Percentiles rank a stretch among this genome's conserved stretches.
These are phyloP conservation scores for Sedum album DNA, from an alignment of 164 flowering plant genomes.

Conservation along the genomic window DNA sequence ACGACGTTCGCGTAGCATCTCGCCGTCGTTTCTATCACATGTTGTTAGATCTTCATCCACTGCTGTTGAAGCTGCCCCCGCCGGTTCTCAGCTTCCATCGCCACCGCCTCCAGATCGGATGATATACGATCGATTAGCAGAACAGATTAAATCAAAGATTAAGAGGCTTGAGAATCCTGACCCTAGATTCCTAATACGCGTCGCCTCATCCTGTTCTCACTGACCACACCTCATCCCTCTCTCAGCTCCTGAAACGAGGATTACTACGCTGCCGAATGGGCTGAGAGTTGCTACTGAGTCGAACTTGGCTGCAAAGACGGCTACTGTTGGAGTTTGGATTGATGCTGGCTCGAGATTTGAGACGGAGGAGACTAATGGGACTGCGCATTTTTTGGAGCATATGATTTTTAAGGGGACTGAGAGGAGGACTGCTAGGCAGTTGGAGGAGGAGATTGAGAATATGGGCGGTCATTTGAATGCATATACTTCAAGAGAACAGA, in stretches of 20 bases:
- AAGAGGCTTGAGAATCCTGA: too few species aligned
- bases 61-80: slow-evolving; percentile 10
- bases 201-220: slow-evolving; percentile 42
- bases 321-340: slow-evolving; percentile 81
- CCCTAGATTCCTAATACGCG: slow-evolving; percentile 39
- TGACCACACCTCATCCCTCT: slow-evolving; percentile 42
- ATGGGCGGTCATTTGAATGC: slow-evolving; percentile 90
- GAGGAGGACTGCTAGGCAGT: too few species aligned
- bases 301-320: slow-evolving; percentile 41
- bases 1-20: slow-evolving; percentile 24
- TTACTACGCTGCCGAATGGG: too few species aligned
- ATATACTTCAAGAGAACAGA: slow-evolving; percentile 82
- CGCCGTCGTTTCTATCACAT: slow-evolving; percentile 6
- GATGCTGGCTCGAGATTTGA: slow-evolving; percentile 85
- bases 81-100: slow-evolving; percentile 16
- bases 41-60: slow-evolving; percentile 19
- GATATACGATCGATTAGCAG: slow-evolving; percentile 53
- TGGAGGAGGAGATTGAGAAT: slow-evolving; percentile 83
- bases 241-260: too few species aligned
- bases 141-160: slow-evolving; percentile 32
- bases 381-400: too few species aligned
- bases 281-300: too few species aligned
- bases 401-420: too few species aligned
- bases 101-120: slow-evolving; percentile 32
- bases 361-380: too few species aligned